Percentiles rank a stretch among this genome's conserved stretches.
These are phyloP conservation scores for Colletotrichum plurivorum DNA, from an alignment of 2,329 filamentous ascomycete genomes.

Conservation along the genomic window DNA sequence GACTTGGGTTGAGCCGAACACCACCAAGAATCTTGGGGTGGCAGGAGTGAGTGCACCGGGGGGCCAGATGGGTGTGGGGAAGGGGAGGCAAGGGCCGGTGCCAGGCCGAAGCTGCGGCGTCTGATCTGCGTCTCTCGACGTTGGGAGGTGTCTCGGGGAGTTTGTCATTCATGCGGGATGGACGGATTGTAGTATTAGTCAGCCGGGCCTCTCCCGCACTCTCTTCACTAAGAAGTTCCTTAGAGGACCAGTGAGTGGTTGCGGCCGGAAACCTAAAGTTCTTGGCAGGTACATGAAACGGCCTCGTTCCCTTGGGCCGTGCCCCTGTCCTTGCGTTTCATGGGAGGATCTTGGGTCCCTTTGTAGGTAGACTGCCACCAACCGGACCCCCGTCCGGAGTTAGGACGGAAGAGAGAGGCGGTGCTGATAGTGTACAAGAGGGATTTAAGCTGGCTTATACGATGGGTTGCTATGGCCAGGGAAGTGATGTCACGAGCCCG, in stretches of 20 bases:
- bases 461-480: too few relatives aligned
- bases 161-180: not conserved
- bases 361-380: too few relatives aligned
- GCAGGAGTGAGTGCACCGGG: slow-evolving; percentile 22
- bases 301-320: not conserved
- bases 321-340: too few relatives aligned
- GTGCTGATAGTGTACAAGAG: not conserved
- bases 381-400: not conserved
- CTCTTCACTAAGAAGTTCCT: too few relatives aligned
- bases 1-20: slow-evolving; percentile 9
- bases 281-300: slow-evolving; percentile 11
- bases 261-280: not conserved
- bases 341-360: too few relatives aligned
- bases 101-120: slow-evolving; percentile 26
- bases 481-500: not conserved
- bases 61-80: not conserved
- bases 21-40: slow-evolving; percentile 16
- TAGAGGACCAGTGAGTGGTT: not conserved
- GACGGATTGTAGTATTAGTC: not conserved
- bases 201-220: not conserved
- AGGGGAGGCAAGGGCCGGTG: not conserved
- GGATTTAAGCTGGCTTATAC: not conserved
- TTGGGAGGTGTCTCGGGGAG: not conserved
- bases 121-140: slow-evolving; percentile 4
- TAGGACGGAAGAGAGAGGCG: slow-evolving; percentile 2